Conservation (phyloP, 2,329 filamentous ascomycete genomes). For the Hypoxylon sp. region DNA sequence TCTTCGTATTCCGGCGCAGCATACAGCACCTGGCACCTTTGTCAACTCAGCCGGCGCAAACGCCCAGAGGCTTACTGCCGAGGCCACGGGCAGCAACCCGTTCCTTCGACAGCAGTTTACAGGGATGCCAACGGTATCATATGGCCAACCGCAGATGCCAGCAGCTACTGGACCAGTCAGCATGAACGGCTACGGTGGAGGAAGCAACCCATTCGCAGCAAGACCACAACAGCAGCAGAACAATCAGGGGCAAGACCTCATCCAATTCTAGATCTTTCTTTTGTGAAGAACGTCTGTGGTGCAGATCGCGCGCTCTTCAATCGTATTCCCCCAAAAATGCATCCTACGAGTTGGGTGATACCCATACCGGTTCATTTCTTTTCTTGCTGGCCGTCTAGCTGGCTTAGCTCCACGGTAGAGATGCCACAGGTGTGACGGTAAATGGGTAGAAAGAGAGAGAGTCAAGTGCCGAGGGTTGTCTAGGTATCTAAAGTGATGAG, state of each 20-base stretch:
- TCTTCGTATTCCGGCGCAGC: slow-evolving; percentile 92
- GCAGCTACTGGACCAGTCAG: slow-evolving; percentile 66
- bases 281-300: slow-evolving; percentile 15
- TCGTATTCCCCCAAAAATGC: slow-evolving; percentile 17
- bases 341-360: slow-evolving; percentile 31
- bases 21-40: slow-evolving; percentile 95
- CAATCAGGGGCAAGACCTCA: slow-evolving; percentile 65
- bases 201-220: slow-evolving; percentile 66
- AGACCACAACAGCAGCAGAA: slow-evolving; percentile 58
- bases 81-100: slow-evolving; percentile 87
- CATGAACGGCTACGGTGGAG: slow-evolving; percentile 58
- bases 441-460: slow-evolving; percentile 10
- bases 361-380: slow-evolving; percentile 21
- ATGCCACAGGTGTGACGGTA: too few relatives aligned
- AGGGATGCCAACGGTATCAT: slow-evolving; percentile 71
- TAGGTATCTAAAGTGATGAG: too few relatives aligned
- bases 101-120: slow-evolving; percentile 88
- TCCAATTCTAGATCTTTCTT: slow-evolving; percentile 62
- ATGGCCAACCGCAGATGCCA: slow-evolving; percentile 60
- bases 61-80: slow-evolving; percentile 71
- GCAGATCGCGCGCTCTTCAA: slow-evolving; percentile 21
- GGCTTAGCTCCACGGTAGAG: too few relatives aligned
- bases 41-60: slow-evolving; percentile 93
- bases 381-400: too few relatives aligned
- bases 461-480: too few relatives aligned